These are phyloP conservation scores for Phytophthora lateralis DNA, from an alignment of 352 stramenopile species.

Conservation along the genomic window DNA sequence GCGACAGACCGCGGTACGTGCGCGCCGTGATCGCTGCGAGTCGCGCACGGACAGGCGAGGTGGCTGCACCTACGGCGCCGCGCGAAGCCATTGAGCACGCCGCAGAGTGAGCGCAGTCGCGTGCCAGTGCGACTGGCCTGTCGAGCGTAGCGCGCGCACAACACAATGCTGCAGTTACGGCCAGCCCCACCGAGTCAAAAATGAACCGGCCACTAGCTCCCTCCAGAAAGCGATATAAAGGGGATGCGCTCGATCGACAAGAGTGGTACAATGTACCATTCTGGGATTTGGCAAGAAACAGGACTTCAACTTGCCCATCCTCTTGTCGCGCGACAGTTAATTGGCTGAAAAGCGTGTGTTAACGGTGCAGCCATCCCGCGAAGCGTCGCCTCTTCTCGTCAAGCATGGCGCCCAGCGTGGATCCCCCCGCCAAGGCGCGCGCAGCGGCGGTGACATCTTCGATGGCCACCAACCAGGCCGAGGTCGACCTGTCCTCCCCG, in stretches of 20 bases:
- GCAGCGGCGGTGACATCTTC: background rate
- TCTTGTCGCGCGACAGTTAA: slow-evolving; percentile 4
- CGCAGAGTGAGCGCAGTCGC: background rate
- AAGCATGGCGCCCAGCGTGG: slow-evolving; percentile 13
- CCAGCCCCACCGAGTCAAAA: background rate
- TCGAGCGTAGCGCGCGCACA: background rate
- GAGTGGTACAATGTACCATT: slow-evolving; percentile 22
- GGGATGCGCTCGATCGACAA: slow-evolving; percentile 29
- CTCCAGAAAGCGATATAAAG: slow-evolving; percentile 28
- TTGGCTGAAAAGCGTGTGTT: slow-evolving; percentile 2
- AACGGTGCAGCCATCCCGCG: background rate
- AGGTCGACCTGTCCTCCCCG: slow-evolving; percentile 65
- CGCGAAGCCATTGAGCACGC: background rate
- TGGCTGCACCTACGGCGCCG: slow-evolving; percentile 5
- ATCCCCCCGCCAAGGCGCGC: slow-evolving; percentile 6
- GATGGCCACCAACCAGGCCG: slow-evolving; percentile 12
- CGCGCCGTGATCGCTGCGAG: slow-evolving; percentile 14
- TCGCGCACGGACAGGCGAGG: slow-evolving; percentile 20
- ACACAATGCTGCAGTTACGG: background rate
- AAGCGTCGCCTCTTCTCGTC: slow-evolving; percentile 15
- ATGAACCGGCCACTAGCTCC: slow-evolving; percentile 11
- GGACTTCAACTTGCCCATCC: slow-evolving; percentile 21
- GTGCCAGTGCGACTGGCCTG: background rate
- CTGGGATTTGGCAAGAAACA: background rate
- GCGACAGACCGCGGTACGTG: slow-evolving; percentile 31